These are phyloP conservation scores for Penicillium cataractarum DNA, from an alignment of 495 filamentous ascomycete species.

Conservation along the genomic window DNA sequence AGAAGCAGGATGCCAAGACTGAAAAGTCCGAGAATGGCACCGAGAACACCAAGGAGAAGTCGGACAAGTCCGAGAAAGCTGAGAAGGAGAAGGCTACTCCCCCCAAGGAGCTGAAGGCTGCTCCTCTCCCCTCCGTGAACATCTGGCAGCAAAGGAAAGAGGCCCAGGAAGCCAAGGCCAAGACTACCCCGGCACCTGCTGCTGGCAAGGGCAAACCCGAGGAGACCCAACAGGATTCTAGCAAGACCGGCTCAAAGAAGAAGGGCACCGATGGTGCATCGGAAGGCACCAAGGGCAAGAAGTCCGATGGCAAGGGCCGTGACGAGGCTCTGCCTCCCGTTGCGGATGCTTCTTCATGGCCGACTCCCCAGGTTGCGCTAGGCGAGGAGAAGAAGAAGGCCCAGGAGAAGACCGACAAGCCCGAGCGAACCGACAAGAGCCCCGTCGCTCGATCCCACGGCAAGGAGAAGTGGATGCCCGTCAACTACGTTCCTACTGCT, in stretches of 20 bases:
- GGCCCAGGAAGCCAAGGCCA: conserved; percentile 67
- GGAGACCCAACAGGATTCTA: conserved; percentile 39
- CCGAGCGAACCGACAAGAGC: conserved; percentile 67
- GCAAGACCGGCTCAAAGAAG: conserved; percentile 55
- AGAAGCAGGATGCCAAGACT: conserved; percentile 59
- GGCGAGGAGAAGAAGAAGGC: conserved; percentile 73
- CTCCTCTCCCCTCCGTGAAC: conserved; percentile 81
- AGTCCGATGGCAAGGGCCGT: conserved; percentile 44
- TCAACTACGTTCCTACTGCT: conserved; percentile 75
- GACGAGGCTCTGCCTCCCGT: conserved; percentile 60
- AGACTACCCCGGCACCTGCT: conserved; percentile 42
- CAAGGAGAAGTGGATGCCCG: conserved; percentile 73
- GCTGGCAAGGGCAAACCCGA: conserved; percentile 44
- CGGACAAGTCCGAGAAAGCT: conserved; percentile 39
- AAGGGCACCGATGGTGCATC: conserved; percentile 38
- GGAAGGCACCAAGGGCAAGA: conserved; percentile 45
- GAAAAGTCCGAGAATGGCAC: conserved; percentile 37
- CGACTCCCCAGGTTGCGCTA: conserved; percentile 80
- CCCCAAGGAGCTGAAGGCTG: conserved; percentile 73
- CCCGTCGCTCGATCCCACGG: conserved; percentile 55
- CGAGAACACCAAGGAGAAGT: conserved; percentile 44
- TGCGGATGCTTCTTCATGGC: conserved; percentile 81
- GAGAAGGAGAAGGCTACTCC: conserved; percentile 37
- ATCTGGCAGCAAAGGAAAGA: conserved; percentile 79
- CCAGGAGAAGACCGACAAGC: conserved; percentile 66